Evolutionary conservation across 371 early-diverging fungal species (phyloP), one percentile per base, ranked within the genome.

Genomic region (Agmasoma carcini): DNA sequence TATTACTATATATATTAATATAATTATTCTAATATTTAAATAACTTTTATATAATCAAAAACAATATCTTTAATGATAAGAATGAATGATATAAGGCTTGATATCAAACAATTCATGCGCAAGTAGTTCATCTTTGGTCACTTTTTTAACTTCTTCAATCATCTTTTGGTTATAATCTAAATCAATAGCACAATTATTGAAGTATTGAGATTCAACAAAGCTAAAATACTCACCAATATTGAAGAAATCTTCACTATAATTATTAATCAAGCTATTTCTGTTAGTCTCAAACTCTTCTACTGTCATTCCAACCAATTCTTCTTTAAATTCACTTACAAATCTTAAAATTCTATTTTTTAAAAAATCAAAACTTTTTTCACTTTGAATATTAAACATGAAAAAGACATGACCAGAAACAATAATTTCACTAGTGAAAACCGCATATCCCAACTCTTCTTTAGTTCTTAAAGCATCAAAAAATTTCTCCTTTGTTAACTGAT

Each of bases 391-490:
- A 40, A 59, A 71, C 14, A 33, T 22, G 17, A 68, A 26, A 33
- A 49, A 64, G 9, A 46, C 31, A 15, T 47, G 33, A 19, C 60
- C 20, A 2, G 43, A 17, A 12, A 60, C 17, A n/a, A 37, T n/a
- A 7, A 11, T 30, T 5, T 39, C 33, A 29, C 15, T 20, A 30
- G 52, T 30, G 19, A 15, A 40, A 2, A 72, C 72, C 19, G 65
- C 53, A 52, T 72, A 72, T 51, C 72, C 72, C 27, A 70, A 60
- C 46, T 62, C 49, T 29, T 72, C 72, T 40, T 65, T 53, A 15
- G 72, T 72, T 38, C 72, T 48, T 12, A 72, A 31, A 27, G 65
- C 47, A 52, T 72, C 63, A 52, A 72, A 72, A 55, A 72, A 72
- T 40, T 26, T 59, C 26, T 66, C 69, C 17, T 20, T 33, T 25